These are phyloP conservation scores for Datura wrightii DNA, from an alignment of 257 asterid genomes.

Conservation along the genomic window DNA sequence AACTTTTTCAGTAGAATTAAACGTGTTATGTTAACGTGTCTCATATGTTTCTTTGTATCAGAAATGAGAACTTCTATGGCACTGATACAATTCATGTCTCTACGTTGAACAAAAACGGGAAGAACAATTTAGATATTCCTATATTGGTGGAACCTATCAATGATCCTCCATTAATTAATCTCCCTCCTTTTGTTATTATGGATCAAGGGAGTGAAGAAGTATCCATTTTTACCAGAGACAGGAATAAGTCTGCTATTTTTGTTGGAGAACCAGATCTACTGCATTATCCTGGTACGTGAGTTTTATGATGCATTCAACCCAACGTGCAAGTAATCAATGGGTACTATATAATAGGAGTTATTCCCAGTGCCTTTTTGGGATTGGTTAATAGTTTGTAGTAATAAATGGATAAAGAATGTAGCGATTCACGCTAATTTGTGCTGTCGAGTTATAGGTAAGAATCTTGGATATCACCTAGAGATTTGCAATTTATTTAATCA, in stretches of 20 bases:
- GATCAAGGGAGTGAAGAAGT: slow-evolving; percentile 57
- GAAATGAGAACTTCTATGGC: slow-evolving; percentile 76
- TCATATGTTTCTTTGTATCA: slow-evolving; percentile 38
- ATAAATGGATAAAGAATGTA: slow-evolving; percentile 18
- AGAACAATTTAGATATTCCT: slow-evolving; percentile 67
- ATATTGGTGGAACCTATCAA: slow-evolving; percentile 80
- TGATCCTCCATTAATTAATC: slow-evolving; percentile 75
- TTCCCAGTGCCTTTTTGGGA: background rate
- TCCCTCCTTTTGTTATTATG: slow-evolving; percentile 72
- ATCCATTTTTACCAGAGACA: slow-evolving; percentile 54
- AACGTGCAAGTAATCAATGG: background rate
- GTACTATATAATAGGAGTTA: slow-evolving; percentile 8
- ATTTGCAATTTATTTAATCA: slow-evolving; percentile 8
- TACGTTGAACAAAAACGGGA: slow-evolving; percentile 71
- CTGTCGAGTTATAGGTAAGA: background rate
- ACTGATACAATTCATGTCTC: slow-evolving; percentile 63
- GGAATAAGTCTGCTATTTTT: slow-evolving; percentile 46
- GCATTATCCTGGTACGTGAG: slow-evolving; percentile 71
- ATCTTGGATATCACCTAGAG: background rate
- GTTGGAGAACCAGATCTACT: slow-evolving; percentile 80
- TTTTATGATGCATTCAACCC: background rate
- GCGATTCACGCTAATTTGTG: background rate
- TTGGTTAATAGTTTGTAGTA: background rate
- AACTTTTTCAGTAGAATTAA: background rate
- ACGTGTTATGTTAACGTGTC: slow-evolving; percentile 10